Evolutionary conservation across 2,329 filamentous ascomycete genomes (phyloP).

Genomic region (Anthostomella pinea): DNA sequence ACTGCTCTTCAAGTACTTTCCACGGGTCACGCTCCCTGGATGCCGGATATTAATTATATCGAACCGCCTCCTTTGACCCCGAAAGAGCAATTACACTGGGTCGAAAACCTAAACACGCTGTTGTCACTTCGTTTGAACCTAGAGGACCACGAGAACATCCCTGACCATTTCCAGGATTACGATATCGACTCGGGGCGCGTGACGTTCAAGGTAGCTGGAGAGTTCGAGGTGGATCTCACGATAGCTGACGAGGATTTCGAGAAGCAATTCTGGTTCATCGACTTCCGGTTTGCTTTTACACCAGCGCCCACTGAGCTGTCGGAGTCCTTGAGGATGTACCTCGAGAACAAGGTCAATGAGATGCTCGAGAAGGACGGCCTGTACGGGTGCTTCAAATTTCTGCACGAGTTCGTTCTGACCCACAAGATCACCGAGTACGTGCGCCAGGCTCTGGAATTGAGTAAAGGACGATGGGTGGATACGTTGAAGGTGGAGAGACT

Average conservation of each 20-base stretch:
- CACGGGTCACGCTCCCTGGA: constrained; percentile 71
- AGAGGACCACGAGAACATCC: constrained; percentile 74
- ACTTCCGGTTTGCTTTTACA: constrained; percentile 79
- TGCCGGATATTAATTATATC: constrained; percentile 82
- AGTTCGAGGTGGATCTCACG: constrained; percentile 92
- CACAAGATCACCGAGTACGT: constrained; percentile 84
- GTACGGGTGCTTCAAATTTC: constrained; percentile 75
- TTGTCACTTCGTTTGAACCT: constrained; percentile 81
- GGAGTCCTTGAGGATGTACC: constrained; percentile 58
- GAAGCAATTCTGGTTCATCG: constrained; percentile 90
- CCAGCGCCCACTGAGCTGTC: constrained; percentile 63
- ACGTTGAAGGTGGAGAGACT: constrained; percentile 74
- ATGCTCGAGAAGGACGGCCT: constrained; percentile 69
- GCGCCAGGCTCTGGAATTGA: constrained; percentile 71
- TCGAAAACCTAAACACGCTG: constrained; percentile 79
- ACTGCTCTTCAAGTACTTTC: constrained; percentile 84
- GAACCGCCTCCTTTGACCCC: constrained; percentile 68
- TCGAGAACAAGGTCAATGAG: constrained; percentile 72
- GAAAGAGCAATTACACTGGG: constrained; percentile 68
- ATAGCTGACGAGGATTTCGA: constrained; percentile 81
- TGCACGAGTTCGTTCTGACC: constrained; percentile 85
- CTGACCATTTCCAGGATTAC: constrained; percentile 74
- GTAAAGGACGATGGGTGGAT: constrained; percentile 71
- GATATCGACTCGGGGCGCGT: constrained; percentile 80
- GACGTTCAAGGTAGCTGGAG: constrained; percentile 77